Evolutionary conservation across 441 rosid genomes (phyloP), one percentile per base, ranked within the genome.

Genomic region (Mallotus japonicus): DNA sequence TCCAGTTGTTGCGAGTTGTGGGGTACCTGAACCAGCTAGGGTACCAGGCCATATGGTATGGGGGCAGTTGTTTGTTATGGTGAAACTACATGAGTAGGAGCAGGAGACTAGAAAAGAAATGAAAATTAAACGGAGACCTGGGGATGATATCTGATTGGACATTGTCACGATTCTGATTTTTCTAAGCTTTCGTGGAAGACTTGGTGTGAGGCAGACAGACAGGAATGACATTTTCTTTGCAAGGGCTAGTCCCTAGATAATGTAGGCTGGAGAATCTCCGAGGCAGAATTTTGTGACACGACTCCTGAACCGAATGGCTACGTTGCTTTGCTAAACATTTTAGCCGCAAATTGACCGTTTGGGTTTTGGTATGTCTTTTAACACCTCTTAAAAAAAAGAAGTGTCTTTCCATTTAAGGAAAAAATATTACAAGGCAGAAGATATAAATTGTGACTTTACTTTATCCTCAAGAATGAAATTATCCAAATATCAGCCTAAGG

Each of bases 11-110:
- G 92, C 68, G 65, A 89, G 88, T 3, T 89, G 76, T 2, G 92
- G 78, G 8, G 75, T 84, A 32, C 95, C 94, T 11, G 94, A 85
- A 82, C 87, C 88, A 11, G 97, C 84, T 47, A 89, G 82, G 63
- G 89, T 81, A 17, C 97, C 97, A 0, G 92, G 97, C 92, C 97
- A 90, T 8, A 91, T 92, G 32, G 92, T 85, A 75, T 87, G 72
- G n/a, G 88, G 85, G 58, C 96, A 93, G 67, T 90, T 87, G 84
- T 91, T 93, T 56, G 77, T 80, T 34, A 89, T 58, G 0, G 85
- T 76, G 76, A 93, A 88, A 12, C 86, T 77, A 12, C 90, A 80
- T 1, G 91, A 84, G 16, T 73, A 67, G 65, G 83, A 84, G 63
- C 63, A 34, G 53, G 84, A 67, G 66, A 85, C 70, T 17, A 88